phyloP scores from a whole-genome alignment of 257 asterid species.

The Gentiana straminea region DNA sequence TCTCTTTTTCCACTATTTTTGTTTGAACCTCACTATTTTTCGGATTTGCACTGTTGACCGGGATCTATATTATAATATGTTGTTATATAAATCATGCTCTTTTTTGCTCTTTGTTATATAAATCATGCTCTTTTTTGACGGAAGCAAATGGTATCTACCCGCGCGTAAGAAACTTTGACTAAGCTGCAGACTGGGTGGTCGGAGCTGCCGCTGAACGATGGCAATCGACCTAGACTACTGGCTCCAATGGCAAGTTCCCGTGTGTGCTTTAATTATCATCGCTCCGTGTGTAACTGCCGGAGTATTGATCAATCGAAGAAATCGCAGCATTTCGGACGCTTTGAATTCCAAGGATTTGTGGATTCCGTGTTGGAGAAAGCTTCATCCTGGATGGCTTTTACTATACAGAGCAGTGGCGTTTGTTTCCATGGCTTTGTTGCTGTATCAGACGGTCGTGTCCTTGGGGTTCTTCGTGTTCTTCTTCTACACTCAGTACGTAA shows the following conservation, averaged over 20 bases:
- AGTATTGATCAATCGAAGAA: conserved; percentile 17
- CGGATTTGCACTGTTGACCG: no score
- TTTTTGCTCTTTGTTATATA: no score
- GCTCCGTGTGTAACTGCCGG: conserved; percentile 35
- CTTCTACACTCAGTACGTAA: conserved; percentile 79
- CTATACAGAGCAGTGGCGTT: conserved; percentile 59
- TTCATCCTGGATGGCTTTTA: conserved; percentile 73
- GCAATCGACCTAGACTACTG: conserved; percentile 23
- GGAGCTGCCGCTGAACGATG: no score
- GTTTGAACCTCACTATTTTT: no score
- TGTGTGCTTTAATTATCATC: conserved; percentile 38
- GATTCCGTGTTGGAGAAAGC: conserved; percentile 68
- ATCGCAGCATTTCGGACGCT: background rate
- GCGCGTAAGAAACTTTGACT: no score
- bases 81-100: no score
- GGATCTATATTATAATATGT: no score
- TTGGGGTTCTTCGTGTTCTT: conserved; percentile 64
- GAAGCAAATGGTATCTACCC: no score
- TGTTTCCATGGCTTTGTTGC: conserved; percentile 44
- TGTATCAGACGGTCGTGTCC: conserved; percentile 36
- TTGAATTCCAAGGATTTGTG: conserved; percentile 34
- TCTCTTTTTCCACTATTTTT: no score
- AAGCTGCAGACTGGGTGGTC: no score
- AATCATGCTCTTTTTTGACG: no score
- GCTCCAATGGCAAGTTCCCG: conserved; percentile 69